Evolutionary conservation across 495 filamentous ascomycete genomes (phyloP), one percentile per base, ranked within the genome.

Genomic region (Aspergillus indologenus): DNA sequence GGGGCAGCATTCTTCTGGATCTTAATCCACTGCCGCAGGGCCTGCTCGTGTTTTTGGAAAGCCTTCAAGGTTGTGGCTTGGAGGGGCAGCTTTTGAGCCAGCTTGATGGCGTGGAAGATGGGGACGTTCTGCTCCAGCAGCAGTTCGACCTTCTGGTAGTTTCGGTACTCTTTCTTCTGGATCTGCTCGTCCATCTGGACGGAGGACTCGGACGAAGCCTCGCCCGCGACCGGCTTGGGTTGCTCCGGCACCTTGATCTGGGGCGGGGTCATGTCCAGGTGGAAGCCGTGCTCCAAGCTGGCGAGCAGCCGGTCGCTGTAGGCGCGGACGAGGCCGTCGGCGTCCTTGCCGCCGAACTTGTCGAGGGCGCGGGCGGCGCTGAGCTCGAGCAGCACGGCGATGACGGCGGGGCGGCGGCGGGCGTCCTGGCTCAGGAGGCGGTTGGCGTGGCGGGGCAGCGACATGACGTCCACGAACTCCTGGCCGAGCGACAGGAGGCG

Each of bases 391-490:
- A 81, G 56, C 3, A 75, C 65, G 21, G 71, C 79, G 45, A 80
- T 70, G 6, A 81, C 68, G 17, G 70, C 71, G 1, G 79, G 75
- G 44, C 68, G 65, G 43, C 56, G 45, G 62, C 74, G 70, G 11
- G 77, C 71, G 56, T 78, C 73, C 5, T 23, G 14, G 20, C 51
- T 21, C 7, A 55, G 19, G 8, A 65, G 49, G 12, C 59, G 48
- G 17, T 61, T 59, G n/a, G 61, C 57, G 60, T 85, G 82, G 8
- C 63, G 66, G 21, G 76, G 57, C 0, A 76, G 61, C 59, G 88
- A 79, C 65, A 88, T 74, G 45, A 85, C 44, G 12, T 75, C 72
- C 22, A 82, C 60, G 9, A 85, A 68, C 60, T 79, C 69, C 62
- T 82, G 75, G 0, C 79, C 76, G 65, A 80, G 68, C 20, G 64